Conservation (phyloP, 108 stramenopile species). For the Skeletonema tropicum region DNA sequence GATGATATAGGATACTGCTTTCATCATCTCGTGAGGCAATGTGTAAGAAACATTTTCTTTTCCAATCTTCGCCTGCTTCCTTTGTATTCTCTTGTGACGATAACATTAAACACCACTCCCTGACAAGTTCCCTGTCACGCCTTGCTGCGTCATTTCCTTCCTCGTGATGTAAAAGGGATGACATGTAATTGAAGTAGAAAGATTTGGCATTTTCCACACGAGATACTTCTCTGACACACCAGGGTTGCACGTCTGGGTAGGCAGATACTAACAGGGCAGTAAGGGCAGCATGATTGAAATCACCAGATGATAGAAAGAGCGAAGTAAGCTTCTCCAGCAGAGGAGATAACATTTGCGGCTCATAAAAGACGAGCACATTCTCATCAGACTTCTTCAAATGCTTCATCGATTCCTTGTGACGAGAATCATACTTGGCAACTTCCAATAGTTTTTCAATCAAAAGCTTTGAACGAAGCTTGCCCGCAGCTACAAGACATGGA, state of each 20-base stretch:
- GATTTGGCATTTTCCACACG: constrained; percentile 20
- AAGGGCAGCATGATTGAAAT: constrained; percentile 43
- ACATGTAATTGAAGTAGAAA: constrained; percentile 77
- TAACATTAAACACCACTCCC: constrained; percentile 81
- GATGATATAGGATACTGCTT: constrained; percentile 55
- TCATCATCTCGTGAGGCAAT: constrained; percentile 64
- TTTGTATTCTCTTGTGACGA: constrained; percentile 25
- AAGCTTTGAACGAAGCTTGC: constrained; percentile 46
- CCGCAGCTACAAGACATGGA: constrained; percentile 63
- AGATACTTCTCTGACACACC: constrained; percentile 69
- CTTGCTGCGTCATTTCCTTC: constrained; percentile 77
- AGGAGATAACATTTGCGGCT: constrained; percentile 77
- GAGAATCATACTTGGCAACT: constrained; percentile 70
- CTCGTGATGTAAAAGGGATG: constrained; percentile 63
- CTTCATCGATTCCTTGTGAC: constrained; percentile 70
- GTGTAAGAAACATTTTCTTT: constrained; percentile 50
- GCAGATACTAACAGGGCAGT: constrained; percentile 71
- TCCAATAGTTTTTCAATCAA: constrained; percentile 58
- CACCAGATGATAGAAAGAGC: constrained; percentile 28
- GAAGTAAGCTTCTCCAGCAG: constrained; percentile 52
- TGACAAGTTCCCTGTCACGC: constrained; percentile 58
- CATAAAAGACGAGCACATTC: constrained; percentile 62
- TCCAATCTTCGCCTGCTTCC: background rate
- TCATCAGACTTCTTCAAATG: constrained; percentile 49
- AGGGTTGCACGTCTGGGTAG: constrained; percentile 83